Evolutionary conservation across 2,329 filamentous ascomycete genomes (phyloP), one percentile per base, ranked within the genome.

Genomic region (Aspergillus hortae): DNA sequence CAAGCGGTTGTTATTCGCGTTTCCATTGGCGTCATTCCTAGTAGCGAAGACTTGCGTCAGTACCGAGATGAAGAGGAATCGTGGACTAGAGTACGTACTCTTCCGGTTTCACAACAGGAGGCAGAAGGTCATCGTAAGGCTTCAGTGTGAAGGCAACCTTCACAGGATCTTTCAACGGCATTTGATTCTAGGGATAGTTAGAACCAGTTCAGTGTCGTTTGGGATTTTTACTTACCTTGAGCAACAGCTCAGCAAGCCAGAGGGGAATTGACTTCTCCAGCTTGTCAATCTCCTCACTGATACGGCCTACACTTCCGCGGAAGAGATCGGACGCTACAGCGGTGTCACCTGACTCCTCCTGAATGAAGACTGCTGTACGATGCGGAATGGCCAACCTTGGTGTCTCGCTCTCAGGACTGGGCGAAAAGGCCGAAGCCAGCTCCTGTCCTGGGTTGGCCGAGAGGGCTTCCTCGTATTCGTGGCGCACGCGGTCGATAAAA

Each of bases 81-180:
- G 30, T 7, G 27, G 21, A 23, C 12, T n/a, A 30, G 14, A 33
- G 4, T 15, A 69, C 74, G 65, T 76, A 83, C 80, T 78, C 87
- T 65, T 95, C 91, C 4, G 84, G 73, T 21, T 85, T 82, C 30
- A 87, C 83, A 46, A 96, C 87, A 49, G 80, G 81, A 0, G 91
- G 90, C 48, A 97, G 75, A 23, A 80, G 74, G 59, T 90, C 86
- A 62, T 89, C 80, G 74, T 83, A 91, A 0, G 94, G 92, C 61
- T 94, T 84, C 21, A 99, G 78, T 14, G 96, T 82, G 65, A 99
- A 99, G 3, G 90, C 92, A n/a, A 97, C 86, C 78, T 99, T 99
- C 61, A 92, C 84, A 1, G 92, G 86, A n/a, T 97, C 94, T 75
- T 97, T 97, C 53, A 80, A 74, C 0, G 91, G 90, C 7, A 90